A percentile compares a stretch with the other conserved stretches of the same genome.
These are phyloP conservation scores for Jatropha podagrica DNA, from an alignment of 441 rosid genomes.

Conservation along the genomic window DNA sequence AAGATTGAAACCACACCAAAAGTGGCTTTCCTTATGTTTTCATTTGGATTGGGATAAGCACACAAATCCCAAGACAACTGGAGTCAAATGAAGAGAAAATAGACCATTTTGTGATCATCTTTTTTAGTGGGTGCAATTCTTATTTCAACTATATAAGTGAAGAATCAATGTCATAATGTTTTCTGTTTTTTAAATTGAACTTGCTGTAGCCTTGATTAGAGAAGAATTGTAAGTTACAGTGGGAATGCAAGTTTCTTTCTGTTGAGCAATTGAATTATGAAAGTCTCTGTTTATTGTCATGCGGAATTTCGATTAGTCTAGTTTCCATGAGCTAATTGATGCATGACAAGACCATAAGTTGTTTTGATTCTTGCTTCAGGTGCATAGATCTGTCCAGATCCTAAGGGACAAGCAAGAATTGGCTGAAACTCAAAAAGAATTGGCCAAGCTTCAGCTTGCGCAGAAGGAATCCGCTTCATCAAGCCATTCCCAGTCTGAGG, in stretches of 20 bases:
- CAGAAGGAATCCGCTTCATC: conserved; percentile 78
- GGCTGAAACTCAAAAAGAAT: conserved; percentile 84
- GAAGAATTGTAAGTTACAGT: conserved; percentile 1
- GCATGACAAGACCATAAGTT: not conserved
- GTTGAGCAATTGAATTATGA: not conserved
- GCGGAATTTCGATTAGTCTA: not conserved
- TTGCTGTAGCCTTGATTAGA: conserved; percentile 1
- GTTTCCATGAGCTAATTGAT: conserved; percentile 1
- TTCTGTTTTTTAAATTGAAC: not conserved
- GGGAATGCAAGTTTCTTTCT: not conserved
- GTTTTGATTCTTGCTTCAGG: conserved; percentile 44
- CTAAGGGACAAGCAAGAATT: conserved; percentile 96
- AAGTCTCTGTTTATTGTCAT: not conserved
- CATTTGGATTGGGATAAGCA: not conserved
- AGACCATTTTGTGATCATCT: not conserved
- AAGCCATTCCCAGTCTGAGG: conserved; percentile 72
- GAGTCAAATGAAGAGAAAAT: not conserved
- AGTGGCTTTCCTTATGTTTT: not conserved
- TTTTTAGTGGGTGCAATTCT: not conserved
- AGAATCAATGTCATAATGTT: not conserved
- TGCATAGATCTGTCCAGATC: conserved; percentile 94
- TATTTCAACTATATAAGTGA: not conserved
- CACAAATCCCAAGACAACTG: not conserved
- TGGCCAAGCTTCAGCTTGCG: conserved; percentile 82
- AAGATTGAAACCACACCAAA: not conserved